Evolutionary conservation across 164 flowering plant genomes (phyloP).

Genomic region (Kalanchoe fedtschenkoi): DNA sequence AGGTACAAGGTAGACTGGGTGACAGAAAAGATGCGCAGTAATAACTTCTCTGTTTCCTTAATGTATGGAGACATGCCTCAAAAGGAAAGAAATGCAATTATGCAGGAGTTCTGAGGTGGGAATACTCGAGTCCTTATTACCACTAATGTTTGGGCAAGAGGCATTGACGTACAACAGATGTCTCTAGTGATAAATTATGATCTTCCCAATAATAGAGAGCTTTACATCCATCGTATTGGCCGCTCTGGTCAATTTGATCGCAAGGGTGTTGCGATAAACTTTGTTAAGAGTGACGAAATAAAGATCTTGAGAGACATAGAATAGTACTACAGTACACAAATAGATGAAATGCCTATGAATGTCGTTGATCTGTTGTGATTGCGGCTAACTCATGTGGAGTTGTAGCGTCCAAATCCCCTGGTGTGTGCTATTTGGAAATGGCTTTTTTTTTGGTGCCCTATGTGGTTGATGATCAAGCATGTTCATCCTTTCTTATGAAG

Average conservation of each 20-base stretch:
- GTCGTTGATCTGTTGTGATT: conserved; percentile 84
- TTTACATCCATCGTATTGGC: too few relatives aligned
- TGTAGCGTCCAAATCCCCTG: too few relatives aligned
- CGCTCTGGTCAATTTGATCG: too few relatives aligned
- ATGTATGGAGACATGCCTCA: conserved; percentile 99
- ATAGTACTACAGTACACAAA: conserved; percentile 96
- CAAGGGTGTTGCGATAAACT: too few relatives aligned
- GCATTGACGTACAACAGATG: conserved; percentile 96
- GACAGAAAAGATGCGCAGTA: conserved; percentile 68
- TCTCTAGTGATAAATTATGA: conserved; percentile 24
- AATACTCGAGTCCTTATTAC: conserved; percentile 82
- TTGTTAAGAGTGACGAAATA: too few relatives aligned
- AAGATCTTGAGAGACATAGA: conserved; percentile 90
- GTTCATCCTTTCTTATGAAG: too few relatives aligned
- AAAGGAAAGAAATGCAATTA: conserved; percentile 87
- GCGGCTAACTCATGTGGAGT: too few relatives aligned
- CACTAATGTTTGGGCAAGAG: conserved; percentile 96
- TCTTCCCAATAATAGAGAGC: too few relatives aligned
- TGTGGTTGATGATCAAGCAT: too few relatives aligned
- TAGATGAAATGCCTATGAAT: conserved; percentile 99
- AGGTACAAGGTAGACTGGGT: conserved; percentile 94
- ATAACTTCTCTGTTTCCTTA: conserved; percentile 82
- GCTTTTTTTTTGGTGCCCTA: too few relatives aligned
- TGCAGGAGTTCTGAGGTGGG: conserved; percentile 54
- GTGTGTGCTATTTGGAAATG: too few relatives aligned